phyloP scores from a whole-genome alignment of 129 eudicot genomes.

The Flaveria linearis region DNA sequence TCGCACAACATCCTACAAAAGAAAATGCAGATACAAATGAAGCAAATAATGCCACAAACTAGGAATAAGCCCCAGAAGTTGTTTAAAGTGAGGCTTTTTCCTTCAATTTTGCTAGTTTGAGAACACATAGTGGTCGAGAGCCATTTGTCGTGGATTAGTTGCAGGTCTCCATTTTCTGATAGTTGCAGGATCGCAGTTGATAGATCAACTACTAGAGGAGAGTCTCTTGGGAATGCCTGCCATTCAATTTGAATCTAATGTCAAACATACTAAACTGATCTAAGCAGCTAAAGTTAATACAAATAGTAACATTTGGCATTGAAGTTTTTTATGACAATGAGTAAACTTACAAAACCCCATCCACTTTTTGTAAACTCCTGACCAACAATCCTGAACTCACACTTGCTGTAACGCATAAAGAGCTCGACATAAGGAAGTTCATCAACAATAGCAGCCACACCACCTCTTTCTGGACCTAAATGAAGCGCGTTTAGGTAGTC shows the following conservation, averaged over 20 bases:
- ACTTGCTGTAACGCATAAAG: constrained; percentile 53
- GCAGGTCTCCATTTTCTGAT: constrained; percentile 57
- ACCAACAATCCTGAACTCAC: constrained; percentile 58
- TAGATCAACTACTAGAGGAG: constrained; percentile 56
- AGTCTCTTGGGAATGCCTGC: constrained; percentile 60
- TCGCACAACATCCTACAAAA: constrained; percentile 44
- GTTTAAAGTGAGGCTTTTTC: constrained; percentile 47
- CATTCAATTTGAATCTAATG: not conserved
- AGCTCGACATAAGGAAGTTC: constrained; percentile 72
- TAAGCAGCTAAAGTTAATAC: no score
- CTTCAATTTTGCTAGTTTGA: constrained; percentile 37
- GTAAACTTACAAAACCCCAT: constrained; percentile 71
- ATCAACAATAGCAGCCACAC: constrained; percentile 70
- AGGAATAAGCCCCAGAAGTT: constrained; percentile 79
- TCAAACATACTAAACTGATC: not conserved
- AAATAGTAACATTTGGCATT: no score
- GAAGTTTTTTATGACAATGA: not conserved
- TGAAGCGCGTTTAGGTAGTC: constrained; percentile 49
- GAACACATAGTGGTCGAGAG: constrained; percentile 37
- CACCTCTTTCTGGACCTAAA: constrained; percentile 60
- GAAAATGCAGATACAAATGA: constrained; percentile 42
- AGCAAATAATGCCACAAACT: constrained; percentile 57
- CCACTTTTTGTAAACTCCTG: constrained; percentile 73
- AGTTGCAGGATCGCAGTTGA: constrained; percentile 57
- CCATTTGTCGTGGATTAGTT: constrained; percentile 59